phyloP scores from a whole-genome alignment of 2,329 filamentous ascomycete genomes.

The Colletotrichum musicola region DNA sequence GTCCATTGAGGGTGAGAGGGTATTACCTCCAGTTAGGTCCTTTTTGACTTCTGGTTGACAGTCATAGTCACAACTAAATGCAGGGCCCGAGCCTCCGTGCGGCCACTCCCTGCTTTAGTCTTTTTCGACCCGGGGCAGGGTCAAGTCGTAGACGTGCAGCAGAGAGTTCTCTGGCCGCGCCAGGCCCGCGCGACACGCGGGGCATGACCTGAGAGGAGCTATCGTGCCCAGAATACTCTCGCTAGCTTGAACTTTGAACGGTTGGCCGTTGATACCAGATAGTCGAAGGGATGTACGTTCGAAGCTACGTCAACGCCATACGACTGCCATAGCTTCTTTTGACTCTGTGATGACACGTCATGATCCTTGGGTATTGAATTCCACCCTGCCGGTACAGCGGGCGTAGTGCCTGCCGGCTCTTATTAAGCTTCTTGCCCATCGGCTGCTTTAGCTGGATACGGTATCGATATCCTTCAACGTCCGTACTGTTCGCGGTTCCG shows the following conservation, averaged over 20 bases:
- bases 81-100: constrained; percentile 11
- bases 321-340: constrained; percentile 2
- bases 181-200: background rate
- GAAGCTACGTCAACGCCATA: constrained; percentile 6
- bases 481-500: too few relatives aligned
- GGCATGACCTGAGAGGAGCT: too few relatives aligned
- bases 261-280: background rate
- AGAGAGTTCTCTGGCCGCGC: background rate
- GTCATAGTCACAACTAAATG: background rate
- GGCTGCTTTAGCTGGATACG: too few relatives aligned
- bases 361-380: background rate
- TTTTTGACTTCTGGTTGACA: background rate
- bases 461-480: too few relatives aligned
- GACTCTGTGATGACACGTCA: background rate
- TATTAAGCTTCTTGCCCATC: too few relatives aligned
- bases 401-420: background rate
- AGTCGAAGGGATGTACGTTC: background rate
- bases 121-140: background rate
- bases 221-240: too few relatives aligned
- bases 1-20: too few relatives aligned
- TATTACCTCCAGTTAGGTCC: background rate
- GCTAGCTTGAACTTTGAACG: background rate
- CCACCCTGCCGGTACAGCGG: background rate
- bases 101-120: background rate
- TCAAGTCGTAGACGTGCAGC: background rate